A percentile compares a stretch with the other conserved stretches of the same genome.
These are phyloP conservation scores for Alternaria gaisen DNA, from an alignment of 2,329 filamentous ascomycete genomes.

Conservation along the genomic window DNA sequence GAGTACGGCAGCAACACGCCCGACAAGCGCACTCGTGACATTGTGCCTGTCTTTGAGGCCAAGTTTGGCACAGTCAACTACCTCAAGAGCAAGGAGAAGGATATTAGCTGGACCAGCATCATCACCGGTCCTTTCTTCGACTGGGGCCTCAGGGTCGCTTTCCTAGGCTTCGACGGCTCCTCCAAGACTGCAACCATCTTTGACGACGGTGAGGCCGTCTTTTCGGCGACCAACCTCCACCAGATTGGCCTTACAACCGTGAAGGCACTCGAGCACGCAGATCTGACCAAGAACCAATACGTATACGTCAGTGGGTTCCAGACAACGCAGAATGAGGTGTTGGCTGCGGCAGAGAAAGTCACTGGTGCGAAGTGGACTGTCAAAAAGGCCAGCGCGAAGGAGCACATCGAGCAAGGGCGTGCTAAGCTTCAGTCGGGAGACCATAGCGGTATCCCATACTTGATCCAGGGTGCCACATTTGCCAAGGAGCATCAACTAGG, in stretches of 20 bases:
- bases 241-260: constrained; percentile 63
- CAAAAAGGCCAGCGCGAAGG: constrained; percentile 47
- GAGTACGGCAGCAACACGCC: constrained; percentile 63
- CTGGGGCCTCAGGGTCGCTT: constrained; percentile 61
- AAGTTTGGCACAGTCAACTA: constrained; percentile 64
- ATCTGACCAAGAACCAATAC: constrained; percentile 66
- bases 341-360: constrained; percentile 62
- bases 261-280: constrained; percentile 59
- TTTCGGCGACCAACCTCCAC: constrained; percentile 61
- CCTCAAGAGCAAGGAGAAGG: constrained; percentile 57
- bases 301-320: constrained; percentile 66
- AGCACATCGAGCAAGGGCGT: constrained; percentile 41
- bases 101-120: constrained; percentile 64
- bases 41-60: constrained; percentile 61
- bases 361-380: constrained; percentile 63
- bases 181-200: constrained; percentile 63
- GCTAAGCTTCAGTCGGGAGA: constrained; percentile 52
- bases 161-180: constrained; percentile 62
- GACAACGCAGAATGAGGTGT: constrained; percentile 66
- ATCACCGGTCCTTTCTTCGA: constrained; percentile 66
- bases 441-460: constrained; percentile 27
- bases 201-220: constrained; percentile 64
- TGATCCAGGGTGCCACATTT: constrained; percentile 34
- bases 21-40: constrained; percentile 44
- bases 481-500: constrained; percentile 29